A percentile compares a stretch with the other conserved stretches of the same genome.
phyloP scores from a whole-genome alignment of 768 basidiomycete species.

The Coprinopsis strossmayeri region DNA sequence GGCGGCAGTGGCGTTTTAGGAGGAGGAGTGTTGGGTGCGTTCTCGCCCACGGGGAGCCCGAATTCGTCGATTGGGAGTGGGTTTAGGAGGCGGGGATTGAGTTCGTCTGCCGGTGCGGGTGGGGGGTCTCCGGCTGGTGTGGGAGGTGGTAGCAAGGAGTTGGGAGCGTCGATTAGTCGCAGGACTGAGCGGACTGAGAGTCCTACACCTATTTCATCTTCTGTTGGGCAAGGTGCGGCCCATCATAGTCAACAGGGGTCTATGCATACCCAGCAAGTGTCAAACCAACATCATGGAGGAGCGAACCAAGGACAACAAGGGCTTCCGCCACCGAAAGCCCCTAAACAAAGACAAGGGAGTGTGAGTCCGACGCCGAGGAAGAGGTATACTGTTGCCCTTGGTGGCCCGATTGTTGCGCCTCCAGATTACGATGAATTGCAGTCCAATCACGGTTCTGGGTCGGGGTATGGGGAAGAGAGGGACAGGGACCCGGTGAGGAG shows the following conservation, averaged over 20 bases:
- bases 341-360: slow-evolving; percentile 38
- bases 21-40: slow-evolving; percentile 15
- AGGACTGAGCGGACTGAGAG: slow-evolving; percentile 17
- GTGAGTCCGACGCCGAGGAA: slow-evolving; percentile 68
- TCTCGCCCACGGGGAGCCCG: slow-evolving; percentile 24
- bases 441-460: slow-evolving; percentile 8
- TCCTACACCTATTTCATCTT: slow-evolving; percentile 15
- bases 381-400: slow-evolving; percentile 81
- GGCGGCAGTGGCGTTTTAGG: slow-evolving; percentile 20
- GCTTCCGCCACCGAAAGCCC: slow-evolving; percentile 37
- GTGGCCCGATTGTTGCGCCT: slow-evolving; percentile 56
- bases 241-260: too few species aligned
- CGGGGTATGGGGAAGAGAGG: too few species aligned
- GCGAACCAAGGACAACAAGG: too few species aligned
- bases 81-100: too few species aligned
- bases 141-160: too few species aligned
- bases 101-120: too few species aligned
- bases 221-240: too few species aligned
- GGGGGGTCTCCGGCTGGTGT: too few species aligned
- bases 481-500: slow-evolving; percentile 8
- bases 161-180: too few species aligned
- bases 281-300: neutral
- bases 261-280: too few species aligned
- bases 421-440: slow-evolving; percentile 20
- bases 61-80: too few species aligned